Evolutionary conservation across 257 asterid genomes (phyloP).

Genomic region (Osmanthus fragrans): DNA sequence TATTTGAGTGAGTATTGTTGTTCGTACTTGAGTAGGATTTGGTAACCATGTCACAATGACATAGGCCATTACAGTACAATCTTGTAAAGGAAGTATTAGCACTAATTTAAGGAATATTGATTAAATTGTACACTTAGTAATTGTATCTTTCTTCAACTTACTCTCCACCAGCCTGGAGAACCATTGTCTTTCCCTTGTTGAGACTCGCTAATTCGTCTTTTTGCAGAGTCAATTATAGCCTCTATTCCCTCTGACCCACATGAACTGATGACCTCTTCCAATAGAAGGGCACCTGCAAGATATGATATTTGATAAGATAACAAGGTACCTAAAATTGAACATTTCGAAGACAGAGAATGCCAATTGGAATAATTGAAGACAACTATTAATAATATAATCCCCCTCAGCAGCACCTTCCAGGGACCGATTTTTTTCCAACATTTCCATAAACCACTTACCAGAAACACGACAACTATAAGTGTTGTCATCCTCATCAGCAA

Average conservation of each 20-base stretch:
- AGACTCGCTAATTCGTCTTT: slow-evolving; percentile 76
- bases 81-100: background rate
- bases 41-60: background rate
- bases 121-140: background rate
- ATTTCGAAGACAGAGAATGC: slow-evolving; percentile 2
- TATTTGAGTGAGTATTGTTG: background rate
- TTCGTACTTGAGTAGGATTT: background rate
- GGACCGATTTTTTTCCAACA: background rate
- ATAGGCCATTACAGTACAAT: background rate
- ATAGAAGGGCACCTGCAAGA: slow-evolving; percentile 71
- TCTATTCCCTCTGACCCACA: slow-evolving; percentile 70
- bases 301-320: slow-evolving; percentile 9
- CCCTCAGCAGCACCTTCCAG: background rate
- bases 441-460: slow-evolving; percentile 54
- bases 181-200: slow-evolving; percentile 78
- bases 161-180: slow-evolving; percentile 88
- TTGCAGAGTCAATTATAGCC: slow-evolving; percentile 81
- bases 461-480: slow-evolving; percentile 93
- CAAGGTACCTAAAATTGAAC: slow-evolving; percentile 2
- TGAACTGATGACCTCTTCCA: slow-evolving; percentile 74
- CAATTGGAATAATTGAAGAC: background rate
- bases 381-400: background rate
- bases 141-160: slow-evolving; percentile 45
- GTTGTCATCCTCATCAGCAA: slow-evolving; percentile 96
- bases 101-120: background rate